These are phyloP conservation scores for Apiospora sp. DNA, from an alignment of 2,329 filamentous ascomycete species.

Conservation along the genomic window DNA sequence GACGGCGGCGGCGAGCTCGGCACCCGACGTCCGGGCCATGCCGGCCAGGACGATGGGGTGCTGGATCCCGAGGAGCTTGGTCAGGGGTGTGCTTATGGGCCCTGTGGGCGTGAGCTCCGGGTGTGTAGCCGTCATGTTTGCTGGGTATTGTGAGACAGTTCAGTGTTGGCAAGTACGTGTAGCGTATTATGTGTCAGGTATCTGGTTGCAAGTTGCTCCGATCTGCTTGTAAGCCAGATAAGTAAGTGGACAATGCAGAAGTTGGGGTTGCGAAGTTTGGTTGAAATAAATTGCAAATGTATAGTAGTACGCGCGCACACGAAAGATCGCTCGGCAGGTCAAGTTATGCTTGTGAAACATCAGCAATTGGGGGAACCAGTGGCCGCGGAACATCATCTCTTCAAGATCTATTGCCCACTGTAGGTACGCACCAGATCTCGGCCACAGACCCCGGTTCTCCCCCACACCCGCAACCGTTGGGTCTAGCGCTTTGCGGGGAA, in stretches of 20 bases:
- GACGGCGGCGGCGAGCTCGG: constrained; percentile 81
- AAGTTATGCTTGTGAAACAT: background rate
- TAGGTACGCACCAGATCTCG: background rate
- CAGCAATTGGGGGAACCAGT: background rate
- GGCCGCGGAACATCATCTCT: background rate
- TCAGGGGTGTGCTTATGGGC: constrained; percentile 79
- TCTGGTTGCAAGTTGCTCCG: background rate
- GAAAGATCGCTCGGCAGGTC: background rate
- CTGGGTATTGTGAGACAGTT: background rate
- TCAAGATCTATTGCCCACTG: background rate
- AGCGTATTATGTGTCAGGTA: background rate
- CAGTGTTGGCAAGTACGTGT: background rate
- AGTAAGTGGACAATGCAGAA: background rate
- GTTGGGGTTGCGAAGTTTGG: background rate
- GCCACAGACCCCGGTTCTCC: constrained; percentile 13
- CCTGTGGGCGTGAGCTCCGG: constrained; percentile 26
- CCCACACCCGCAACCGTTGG: background rate
- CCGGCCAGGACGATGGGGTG: constrained; percentile 93
- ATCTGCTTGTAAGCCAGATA: background rate
- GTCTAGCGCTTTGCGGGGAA: constrained; percentile 16
- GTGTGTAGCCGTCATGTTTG: constrained; percentile 28
- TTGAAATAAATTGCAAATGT: too few species aligned
- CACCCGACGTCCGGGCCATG: constrained; percentile 88
- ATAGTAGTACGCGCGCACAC: background rate
- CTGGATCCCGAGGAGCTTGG: constrained; percentile 79